Conservation (phyloP, 1,284 basidiomycete genomes). For the Leccinum subrobustum region DNA sequence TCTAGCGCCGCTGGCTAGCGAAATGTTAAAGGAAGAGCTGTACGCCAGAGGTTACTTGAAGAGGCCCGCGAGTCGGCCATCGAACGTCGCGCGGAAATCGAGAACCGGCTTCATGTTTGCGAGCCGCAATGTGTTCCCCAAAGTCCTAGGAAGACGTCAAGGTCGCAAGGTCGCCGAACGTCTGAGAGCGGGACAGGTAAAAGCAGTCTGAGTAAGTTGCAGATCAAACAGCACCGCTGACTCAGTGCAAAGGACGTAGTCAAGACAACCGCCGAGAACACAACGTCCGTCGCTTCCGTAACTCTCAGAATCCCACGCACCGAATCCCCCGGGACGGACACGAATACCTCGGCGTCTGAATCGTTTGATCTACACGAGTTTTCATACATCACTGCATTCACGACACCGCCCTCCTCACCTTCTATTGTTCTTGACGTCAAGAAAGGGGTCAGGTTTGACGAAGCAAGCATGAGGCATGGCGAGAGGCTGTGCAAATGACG, state of each 20-base stretch:
- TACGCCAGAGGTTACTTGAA: constrained; percentile 29
- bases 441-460: constrained; percentile 10
- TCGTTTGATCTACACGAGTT: constrained; percentile 32
- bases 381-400: constrained; percentile 34
- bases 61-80: constrained; percentile 14
- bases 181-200: constrained; percentile 19
- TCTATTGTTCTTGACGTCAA: constrained; percentile 15
- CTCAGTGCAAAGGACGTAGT: constrained; percentile 10
- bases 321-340: constrained; percentile 16
- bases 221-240: background rate
- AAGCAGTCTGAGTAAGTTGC: background rate
- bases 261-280: constrained; percentile 1
- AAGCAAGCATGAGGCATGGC: constrained; percentile 18
- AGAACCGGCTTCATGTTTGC: background rate
- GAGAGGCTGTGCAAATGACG: constrained; percentile 1
- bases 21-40: constrained; percentile 35
- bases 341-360: constrained; percentile 16
- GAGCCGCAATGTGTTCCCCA: constrained; percentile 10
- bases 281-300: constrained; percentile 9
- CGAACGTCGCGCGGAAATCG: constrained; percentile 7
- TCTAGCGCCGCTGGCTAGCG: constrained; percentile 29
- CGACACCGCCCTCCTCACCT: constrained; percentile 33
- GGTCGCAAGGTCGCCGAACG: constrained; percentile 16
- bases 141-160: constrained; percentile 20
- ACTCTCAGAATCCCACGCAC: constrained; percentile 10